Conservation (phyloP, 2,329 filamentous ascomycete species). For the Phoma sp. region DNA sequence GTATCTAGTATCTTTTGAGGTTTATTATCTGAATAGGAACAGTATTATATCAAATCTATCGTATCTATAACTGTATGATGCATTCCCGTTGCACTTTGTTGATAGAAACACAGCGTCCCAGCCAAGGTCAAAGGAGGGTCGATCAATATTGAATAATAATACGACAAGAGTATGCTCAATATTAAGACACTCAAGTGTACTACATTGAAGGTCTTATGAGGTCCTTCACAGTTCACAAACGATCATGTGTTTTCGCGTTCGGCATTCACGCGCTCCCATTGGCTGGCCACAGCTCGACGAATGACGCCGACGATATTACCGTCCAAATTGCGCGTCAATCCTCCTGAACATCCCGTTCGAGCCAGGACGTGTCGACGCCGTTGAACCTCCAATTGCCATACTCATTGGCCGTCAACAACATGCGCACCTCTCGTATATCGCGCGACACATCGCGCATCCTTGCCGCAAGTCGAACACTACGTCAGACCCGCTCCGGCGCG, state of each 20-base stretch:
- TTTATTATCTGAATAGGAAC: too few relatives aligned
- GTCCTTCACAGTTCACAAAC: background rate
- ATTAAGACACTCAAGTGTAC: too few relatives aligned
- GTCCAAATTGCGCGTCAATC: background rate
- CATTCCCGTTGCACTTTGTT: too few relatives aligned
- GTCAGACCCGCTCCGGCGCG: slow-evolving; percentile 40
- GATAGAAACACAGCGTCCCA: too few relatives aligned
- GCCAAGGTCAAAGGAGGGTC: too few relatives aligned
- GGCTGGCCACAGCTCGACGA: background rate
- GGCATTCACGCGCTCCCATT: slow-evolving; percentile 11
- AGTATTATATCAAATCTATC: too few relatives aligned
- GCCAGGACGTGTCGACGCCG: background rate
- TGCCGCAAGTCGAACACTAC: slow-evolving; percentile 41
- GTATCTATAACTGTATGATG: too few relatives aligned
- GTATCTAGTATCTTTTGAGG: too few relatives aligned
- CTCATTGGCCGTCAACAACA: slow-evolving; percentile 14
- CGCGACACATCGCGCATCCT: slow-evolving; percentile 46
- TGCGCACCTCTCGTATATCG: slow-evolving; percentile 50
- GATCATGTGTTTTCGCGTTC: slow-evolving; percentile 15
- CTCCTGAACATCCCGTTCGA: background rate
- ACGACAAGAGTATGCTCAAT: too few relatives aligned
- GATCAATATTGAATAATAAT: too few relatives aligned
- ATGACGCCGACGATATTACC: slow-evolving; percentile 14
- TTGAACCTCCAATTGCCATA: background rate
- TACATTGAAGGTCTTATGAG: too few relatives aligned